Evolutionary conservation across 73 alveolate species (phyloP), one percentile per base, ranked within the genome.

Genomic region (Paramecium octaurelia): DNA sequence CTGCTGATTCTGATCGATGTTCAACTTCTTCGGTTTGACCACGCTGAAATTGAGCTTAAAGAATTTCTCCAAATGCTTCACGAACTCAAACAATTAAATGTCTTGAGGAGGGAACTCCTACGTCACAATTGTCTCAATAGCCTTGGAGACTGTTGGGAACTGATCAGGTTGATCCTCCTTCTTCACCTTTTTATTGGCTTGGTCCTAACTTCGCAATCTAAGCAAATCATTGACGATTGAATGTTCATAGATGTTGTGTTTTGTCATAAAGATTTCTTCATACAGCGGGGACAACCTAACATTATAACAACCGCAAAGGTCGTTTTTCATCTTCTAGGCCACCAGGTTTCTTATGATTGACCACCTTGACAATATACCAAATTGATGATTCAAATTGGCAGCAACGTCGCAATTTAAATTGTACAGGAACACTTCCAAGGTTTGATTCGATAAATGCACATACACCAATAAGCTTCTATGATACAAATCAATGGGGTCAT

Each of bases 351-450:
- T 21, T 64, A 64, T 64, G 1, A 64, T 64, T 24, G 84, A 64
- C 84, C 84, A 64, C 31, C 84, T 64, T 8, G 84, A 64, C 7
- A 64, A 64, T 64, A 64, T 34, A 12, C 84, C 84, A 64, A 64
- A 64, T 23, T 64, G 31, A 64, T 64, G 84, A 34, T 64, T 64
- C 14, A 64, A 34, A 64, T 34, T 64, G 6, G 84, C 84, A 5
- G 84, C 84, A 4, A 64, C 12, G 27, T 64, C 84, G 12, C 84
- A 64, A 64, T 64, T 64, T 14, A 64, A 27, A 64, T 64, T 64
- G 7, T 64, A 64, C n/a, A 64, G n/a, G 31, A 64, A 64, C 46
- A 64, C 84, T 64, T 64, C 84, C 12, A 64, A 34, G 9, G 84
- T 64, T 54, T 54, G 9, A 64, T 64, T 64, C 0, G 44, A 64